Conservation (phyloP, 116 monocot genomes). For the Posidonia oceanica region DNA sequence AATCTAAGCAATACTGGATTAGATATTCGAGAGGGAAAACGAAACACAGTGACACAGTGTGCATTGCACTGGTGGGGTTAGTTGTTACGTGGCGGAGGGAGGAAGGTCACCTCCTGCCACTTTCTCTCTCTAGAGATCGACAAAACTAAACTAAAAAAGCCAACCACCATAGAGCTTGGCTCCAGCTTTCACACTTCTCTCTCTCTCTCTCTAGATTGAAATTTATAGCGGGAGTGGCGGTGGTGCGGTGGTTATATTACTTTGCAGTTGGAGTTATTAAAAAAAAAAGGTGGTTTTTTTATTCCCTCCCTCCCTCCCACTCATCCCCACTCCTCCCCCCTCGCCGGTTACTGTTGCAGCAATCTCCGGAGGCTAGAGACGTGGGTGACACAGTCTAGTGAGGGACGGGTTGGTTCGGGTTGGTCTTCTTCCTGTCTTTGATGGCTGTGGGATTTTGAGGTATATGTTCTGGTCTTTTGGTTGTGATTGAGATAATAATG, state of each 20-base stretch:
- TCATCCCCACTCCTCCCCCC: background rate
- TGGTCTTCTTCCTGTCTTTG: background rate
- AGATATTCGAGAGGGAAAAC: too few relatives aligned
- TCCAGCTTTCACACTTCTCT: background rate
- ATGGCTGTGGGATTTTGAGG: background rate
- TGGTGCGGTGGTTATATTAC: background rate
- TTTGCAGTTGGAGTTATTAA: background rate
- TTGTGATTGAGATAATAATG: background rate
- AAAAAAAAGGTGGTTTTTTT: background rate
- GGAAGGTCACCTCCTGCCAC: too few relatives aligned
- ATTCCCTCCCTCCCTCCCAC: too few relatives aligned
- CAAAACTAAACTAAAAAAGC: background rate
- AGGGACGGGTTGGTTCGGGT: background rate
- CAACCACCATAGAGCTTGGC: background rate
- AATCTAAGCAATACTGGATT: too few relatives aligned
- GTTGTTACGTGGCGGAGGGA: too few relatives aligned
- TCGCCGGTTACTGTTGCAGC: background rate
- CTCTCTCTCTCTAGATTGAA: background rate
- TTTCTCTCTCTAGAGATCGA: background rate
- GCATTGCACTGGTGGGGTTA: too few relatives aligned
- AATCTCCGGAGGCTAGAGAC: background rate
- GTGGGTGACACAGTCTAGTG: background rate
- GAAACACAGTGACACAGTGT: too few relatives aligned
- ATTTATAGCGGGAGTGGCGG: conserved; percentile 8
- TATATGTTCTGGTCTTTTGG: background rate